Percentiles rank a stretch among this genome's conserved stretches.
phyloP scores from a whole-genome alignment of 2,329 filamentous ascomycete species.

The Nothomitra cinnamomea region DNA sequence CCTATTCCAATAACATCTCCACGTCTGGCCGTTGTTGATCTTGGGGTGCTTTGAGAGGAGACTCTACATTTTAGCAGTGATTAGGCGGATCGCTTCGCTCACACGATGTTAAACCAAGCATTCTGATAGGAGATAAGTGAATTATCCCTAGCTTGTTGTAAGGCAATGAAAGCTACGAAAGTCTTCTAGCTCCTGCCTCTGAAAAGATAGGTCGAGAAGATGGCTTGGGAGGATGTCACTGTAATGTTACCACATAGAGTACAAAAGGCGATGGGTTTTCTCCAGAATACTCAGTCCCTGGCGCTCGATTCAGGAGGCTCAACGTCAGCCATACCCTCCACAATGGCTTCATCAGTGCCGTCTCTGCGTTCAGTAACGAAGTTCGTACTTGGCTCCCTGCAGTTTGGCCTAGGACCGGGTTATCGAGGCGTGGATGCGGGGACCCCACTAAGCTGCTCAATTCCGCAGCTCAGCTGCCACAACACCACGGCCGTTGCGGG shows the following conservation, averaged over 20 bases:
- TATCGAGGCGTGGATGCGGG: not conserved
- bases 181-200: not conserved
- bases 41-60: no score
- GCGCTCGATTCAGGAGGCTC: not conserved
- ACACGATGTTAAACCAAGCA: no score
- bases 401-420: not conserved
- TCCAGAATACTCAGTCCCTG: not conserved
- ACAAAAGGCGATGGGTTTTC: not conserved
- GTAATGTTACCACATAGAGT: not conserved
- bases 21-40: no score
- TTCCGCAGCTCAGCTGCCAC: constrained; percentile 41
- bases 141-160: not conserved
- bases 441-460: constrained; percentile 14
- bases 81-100: no score
- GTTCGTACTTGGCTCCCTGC: not conserved
- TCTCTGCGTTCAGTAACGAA: not conserved
- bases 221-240: not conserved
- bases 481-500: constrained; percentile 43
- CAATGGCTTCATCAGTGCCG: not conserved
- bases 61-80: no score
- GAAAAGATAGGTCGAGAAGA: not conserved
- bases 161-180: not conserved
- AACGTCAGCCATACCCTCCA: not conserved
- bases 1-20: no score
- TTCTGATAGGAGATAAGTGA: no score